Evolutionary conservation across 768 basidiomycete species (phyloP).

Genomic region (Lyophyllum semitale): DNA sequence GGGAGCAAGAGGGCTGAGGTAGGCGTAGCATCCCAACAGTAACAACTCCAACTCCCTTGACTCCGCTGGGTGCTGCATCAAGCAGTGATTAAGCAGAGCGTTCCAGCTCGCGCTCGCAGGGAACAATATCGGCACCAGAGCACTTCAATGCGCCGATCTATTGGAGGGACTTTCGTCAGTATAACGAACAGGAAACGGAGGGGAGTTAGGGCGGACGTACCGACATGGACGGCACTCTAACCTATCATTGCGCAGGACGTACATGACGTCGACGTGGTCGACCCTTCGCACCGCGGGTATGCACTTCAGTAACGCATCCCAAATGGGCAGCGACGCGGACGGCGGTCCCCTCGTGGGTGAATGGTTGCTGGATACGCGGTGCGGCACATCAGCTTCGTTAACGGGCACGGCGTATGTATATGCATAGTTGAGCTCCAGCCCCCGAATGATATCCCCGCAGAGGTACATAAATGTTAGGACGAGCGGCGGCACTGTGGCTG

Average conservation of each 20-base stretch:
- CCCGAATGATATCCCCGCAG: background rate
- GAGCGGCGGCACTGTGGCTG: slow-evolving; percentile 4
- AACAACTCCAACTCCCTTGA: no score
- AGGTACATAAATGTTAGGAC: background rate
- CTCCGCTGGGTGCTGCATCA: slow-evolving; percentile 32
- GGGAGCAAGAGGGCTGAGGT: background rate
- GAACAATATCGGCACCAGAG: slow-evolving; percentile 15
- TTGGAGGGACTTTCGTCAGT: background rate
- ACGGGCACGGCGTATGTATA: background rate
- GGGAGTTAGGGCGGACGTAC: slow-evolving; percentile 33
- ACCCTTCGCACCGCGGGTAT: background rate
- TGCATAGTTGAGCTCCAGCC: background rate
- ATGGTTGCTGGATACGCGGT: no score
- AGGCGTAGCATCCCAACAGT: background rate
- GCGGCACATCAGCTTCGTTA: no score
- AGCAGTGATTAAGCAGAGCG: slow-evolving; percentile 34
- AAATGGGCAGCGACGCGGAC: background rate
- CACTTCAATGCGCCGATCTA: background rate
- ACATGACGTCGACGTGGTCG: slow-evolving; percentile 41
- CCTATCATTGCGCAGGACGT: slow-evolving; percentile 25
- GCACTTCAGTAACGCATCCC: background rate
- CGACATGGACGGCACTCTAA: slow-evolving; percentile 40
- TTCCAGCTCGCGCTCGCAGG: slow-evolving; percentile 34
- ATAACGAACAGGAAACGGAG: background rate
- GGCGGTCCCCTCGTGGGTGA: background rate